A percentile compares a stretch with the other conserved stretches of the same genome.
These are phyloP conservation scores for Fomitopsis schrenkii DNA, from an alignment of 1,284 basidiomycete species.

Conservation along the genomic window DNA sequence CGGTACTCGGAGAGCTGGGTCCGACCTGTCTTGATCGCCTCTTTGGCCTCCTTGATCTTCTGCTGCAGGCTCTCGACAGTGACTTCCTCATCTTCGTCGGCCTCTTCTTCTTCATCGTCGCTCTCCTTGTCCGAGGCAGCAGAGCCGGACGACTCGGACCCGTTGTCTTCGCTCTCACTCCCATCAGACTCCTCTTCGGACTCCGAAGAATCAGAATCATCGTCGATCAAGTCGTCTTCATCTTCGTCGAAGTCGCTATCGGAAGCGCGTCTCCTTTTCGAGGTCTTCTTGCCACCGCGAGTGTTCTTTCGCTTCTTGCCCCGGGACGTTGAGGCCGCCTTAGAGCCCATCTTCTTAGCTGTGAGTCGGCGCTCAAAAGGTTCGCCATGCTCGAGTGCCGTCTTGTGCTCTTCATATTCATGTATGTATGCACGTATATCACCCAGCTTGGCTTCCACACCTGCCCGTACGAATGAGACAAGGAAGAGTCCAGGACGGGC, in stretches of 20 bases:
- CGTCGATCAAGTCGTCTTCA: constrained; percentile 20
- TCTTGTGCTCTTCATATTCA: constrained; percentile 44
- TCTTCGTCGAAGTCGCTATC: constrained; percentile 26
- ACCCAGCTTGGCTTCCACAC: constrained; percentile 38
- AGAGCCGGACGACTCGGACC: constrained; percentile 10
- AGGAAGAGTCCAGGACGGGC: not conserved
- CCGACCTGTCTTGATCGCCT: constrained; percentile 37
- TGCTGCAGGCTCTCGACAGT: constrained; percentile 42
- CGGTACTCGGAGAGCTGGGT: constrained; percentile 35
- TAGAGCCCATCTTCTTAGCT: constrained; percentile 23
- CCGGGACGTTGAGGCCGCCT: constrained; percentile 10
- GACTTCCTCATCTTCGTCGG: constrained; percentile 32
- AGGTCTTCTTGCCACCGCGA: constrained; percentile 34
- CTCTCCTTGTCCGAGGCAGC: constrained; percentile 14
- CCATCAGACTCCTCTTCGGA: constrained; percentile 21
- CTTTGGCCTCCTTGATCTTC: constrained; percentile 40
- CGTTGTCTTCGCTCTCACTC: constrained; percentile 8
- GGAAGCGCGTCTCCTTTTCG: constrained; percentile 28
- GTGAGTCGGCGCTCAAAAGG: constrained; percentile 40
- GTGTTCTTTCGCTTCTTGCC: constrained; percentile 49
- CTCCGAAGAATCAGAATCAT: constrained; percentile 21
- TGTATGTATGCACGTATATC: constrained; percentile 31
- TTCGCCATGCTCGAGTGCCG: constrained; percentile 42
- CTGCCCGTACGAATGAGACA: constrained; percentile 20
- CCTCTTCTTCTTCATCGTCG: constrained; percentile 24